phyloP scores from a whole-genome alignment of 116 monocot species.

The Cymodocea nodosa region DNA sequence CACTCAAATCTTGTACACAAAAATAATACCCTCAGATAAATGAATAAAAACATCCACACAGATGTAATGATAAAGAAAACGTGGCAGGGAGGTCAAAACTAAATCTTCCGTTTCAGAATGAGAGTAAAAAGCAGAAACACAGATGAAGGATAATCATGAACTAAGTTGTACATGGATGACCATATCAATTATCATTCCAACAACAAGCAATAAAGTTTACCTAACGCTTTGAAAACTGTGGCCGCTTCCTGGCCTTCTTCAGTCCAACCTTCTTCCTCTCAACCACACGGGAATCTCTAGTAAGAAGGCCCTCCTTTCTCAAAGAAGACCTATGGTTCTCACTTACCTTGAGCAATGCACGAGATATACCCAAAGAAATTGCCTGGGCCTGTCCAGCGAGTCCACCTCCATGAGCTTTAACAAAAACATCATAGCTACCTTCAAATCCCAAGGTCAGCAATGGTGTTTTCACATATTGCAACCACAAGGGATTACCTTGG shows the following conservation, averaged over 20 bases:
- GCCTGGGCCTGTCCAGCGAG: constrained; percentile 94
- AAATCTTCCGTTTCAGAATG: too few species aligned
- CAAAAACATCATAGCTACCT: constrained; percentile 75
- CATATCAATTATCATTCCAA: background rate
- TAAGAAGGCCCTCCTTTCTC: constrained; percentile 74
- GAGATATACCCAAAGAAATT: constrained; percentile 77
- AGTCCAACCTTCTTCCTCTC: constrained; percentile 96
- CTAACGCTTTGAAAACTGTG: constrained; percentile 92
- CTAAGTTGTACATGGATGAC: background rate
- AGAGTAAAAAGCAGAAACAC: too few species aligned
- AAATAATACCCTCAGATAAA: too few species aligned
- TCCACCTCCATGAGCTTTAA: constrained; percentile 90
- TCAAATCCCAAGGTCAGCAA: constrained; percentile 72
- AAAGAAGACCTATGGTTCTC: constrained; percentile 59
- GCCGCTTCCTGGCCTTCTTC: constrained; percentile 81
- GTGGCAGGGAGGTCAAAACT: too few species aligned
- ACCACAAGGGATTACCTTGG: constrained; percentile 78
- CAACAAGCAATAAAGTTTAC: background rate
- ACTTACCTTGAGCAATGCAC: constrained; percentile 81
- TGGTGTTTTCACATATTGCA: constrained; percentile 68
- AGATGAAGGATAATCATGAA: too few species aligned
- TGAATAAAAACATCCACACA: too few species aligned
- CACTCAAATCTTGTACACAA: too few species aligned
- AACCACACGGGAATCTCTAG: constrained; percentile 78
- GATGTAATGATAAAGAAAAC: too few species aligned